Conservation (phyloP, 2,329 filamentous ascomycete species). For the Escovopsis sp. region DNA sequence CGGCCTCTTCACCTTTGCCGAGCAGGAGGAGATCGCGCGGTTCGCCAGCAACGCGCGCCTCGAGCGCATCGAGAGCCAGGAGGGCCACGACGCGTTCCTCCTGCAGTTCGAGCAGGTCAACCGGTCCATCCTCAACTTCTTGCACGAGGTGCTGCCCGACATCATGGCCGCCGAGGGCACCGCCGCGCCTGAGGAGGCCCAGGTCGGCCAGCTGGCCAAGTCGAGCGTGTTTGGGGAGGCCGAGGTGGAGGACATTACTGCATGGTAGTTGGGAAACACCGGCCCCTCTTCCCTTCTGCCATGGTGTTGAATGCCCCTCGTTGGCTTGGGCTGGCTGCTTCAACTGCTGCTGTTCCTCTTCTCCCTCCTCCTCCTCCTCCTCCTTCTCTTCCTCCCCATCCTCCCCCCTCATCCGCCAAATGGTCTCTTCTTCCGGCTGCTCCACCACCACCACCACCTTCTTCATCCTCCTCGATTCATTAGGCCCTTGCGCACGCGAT, state of each 20-base stretch:
- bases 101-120: slow-evolving; percentile 98
- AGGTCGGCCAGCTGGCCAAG: slow-evolving; percentile 56
- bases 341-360: too few relatives aligned
- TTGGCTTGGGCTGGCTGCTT: too few relatives aligned
- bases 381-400: too few relatives aligned
- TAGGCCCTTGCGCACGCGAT: too few relatives aligned
- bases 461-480: too few relatives aligned
- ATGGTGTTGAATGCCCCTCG: neutral
- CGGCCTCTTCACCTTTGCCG: slow-evolving; percentile 90
- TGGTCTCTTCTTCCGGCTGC: too few relatives aligned
- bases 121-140: slow-evolving; percentile 66
- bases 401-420: too few relatives aligned
- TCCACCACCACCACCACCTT: too few relatives aligned
- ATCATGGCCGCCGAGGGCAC: slow-evolving; percentile 59
- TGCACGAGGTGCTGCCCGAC: slow-evolving; percentile 69
- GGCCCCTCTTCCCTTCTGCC: too few relatives aligned
- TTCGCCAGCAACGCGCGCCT: slow-evolving; percentile 65
- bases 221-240: slow-evolving; percentile 90
- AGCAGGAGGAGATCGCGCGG: slow-evolving; percentile 82
- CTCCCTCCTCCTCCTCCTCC: too few relatives aligned
- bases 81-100: slow-evolving; percentile 93
- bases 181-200: slow-evolving; percentile 25
- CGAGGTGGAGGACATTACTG: slow-evolving; percentile 91
- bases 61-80: slow-evolving; percentile 80
- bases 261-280: slow-evolving; percentile 65